Percentiles rank a stretch among this genome's conserved stretches.
phyloP scores from a whole-genome alignment of 345 rosid species.

The Odontarrhena argentea region DNA sequence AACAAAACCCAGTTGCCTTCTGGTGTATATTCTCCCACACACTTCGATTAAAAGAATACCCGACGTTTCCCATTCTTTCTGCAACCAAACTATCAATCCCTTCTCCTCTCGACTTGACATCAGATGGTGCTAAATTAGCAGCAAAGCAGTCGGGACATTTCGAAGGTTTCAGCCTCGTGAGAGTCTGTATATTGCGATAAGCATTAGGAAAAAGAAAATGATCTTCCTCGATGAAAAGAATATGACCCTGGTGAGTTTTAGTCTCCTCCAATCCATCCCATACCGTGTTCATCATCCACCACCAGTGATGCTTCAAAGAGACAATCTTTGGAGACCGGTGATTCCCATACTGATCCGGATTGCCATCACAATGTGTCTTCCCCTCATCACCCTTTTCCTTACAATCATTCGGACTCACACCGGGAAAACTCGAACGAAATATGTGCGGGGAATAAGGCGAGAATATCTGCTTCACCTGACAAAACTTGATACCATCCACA shows the following conservation, averaged over 20 bases:
- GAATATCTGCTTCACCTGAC: conserved; percentile 89
- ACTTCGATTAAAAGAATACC: conserved; percentile 80
- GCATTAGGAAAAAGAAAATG: conserved; percentile 95
- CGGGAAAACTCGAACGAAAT: conserved; percentile 65
- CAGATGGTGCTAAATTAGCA: conserved; percentile 88
- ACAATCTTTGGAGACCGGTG: conserved; percentile 83
- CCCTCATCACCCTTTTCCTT: conserved; percentile 63
- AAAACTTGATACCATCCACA: conserved; percentile 74
- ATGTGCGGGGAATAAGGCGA: conserved; percentile 87
- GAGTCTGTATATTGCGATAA: conserved; percentile 82
- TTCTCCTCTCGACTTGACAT: conserved; percentile 93
- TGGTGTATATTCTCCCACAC: conserved; percentile 83
- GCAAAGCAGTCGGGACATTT: conserved; percentile 91
- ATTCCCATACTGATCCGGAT: conserved; percentile 95
- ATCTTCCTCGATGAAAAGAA: conserved; percentile 97
- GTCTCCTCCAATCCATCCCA: conserved; percentile 97
- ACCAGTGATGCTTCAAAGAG: conserved; percentile 99
- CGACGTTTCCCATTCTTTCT: conserved; percentile 95
- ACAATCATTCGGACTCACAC: conserved; percentile 67
- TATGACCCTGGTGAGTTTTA: conserved; percentile 57
- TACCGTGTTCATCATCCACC: conserved; percentile 99
- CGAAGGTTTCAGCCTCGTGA: conserved; percentile 55
- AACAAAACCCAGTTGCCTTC: conserved; percentile 85
- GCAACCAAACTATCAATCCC: conserved; percentile 65
- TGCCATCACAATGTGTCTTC: conserved; percentile 62